Conservation (phyloP, 1,284 basidiomycete species). For the Pterulicium gracile region DNA sequence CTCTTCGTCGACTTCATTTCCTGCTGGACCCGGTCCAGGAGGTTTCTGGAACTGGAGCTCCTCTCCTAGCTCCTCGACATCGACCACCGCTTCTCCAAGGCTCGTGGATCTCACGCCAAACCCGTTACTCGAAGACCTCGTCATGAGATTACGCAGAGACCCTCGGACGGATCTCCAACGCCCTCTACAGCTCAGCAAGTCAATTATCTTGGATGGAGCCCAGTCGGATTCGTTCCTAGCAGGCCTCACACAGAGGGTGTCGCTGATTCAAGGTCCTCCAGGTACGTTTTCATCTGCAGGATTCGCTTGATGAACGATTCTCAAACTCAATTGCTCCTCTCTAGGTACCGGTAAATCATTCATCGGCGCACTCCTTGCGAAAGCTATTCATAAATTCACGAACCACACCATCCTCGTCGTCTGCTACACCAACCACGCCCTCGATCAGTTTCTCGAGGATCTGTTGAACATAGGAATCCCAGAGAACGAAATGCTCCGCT, state of each 20-base stretch:
- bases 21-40: no score
- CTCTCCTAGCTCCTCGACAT: no score
- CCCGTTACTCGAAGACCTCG: constrained; percentile 13
- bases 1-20: no score
- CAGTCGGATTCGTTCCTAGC: constrained; percentile 39
- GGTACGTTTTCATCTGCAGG: constrained; percentile 30
- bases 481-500: constrained; percentile 28
- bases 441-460: constrained; percentile 53
- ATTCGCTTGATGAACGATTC: neutral
- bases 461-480: constrained; percentile 50
- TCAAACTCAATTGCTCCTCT: constrained; percentile 2
- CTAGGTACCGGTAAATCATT: constrained; percentile 61
- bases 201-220: constrained; percentile 36
- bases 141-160: constrained; percentile 22
- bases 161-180: constrained; percentile 28
- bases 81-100: no score
- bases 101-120: neutral
- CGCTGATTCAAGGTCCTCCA: constrained; percentile 57
- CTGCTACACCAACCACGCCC: no score
- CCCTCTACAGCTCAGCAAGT: constrained; percentile 23
- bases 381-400: constrained; percentile 37
- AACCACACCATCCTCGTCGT: constrained; percentile 43
- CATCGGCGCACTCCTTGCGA: constrained; percentile 51
- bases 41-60: no score
- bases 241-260: constrained; percentile 41